Evolutionary conservation across 257 asterid species (phyloP).

Genomic region (Echium plantagineum): DNA sequence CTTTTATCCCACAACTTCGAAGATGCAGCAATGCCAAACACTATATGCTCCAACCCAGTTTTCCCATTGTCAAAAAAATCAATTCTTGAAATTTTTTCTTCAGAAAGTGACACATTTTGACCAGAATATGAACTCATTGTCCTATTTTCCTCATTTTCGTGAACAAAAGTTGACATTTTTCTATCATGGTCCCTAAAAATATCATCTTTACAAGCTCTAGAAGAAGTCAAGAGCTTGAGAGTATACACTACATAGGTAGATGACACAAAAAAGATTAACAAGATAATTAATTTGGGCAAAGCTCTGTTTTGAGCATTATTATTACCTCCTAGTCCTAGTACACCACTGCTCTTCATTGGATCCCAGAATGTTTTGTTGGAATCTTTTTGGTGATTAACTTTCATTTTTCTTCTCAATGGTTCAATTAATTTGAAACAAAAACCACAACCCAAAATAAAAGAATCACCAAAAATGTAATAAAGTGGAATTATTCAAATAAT

Average conservation of each 20-base stretch:
- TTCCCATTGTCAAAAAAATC: background rate
- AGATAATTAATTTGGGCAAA: slow-evolving; percentile 52
- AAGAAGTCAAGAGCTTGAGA: slow-evolving; percentile 11
- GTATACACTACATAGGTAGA: slow-evolving; percentile 32
- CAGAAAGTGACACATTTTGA: background rate
- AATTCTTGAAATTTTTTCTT: too few species aligned
- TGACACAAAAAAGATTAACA: slow-evolving; percentile 39
- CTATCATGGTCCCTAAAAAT: background rate
- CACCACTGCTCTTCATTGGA: slow-evolving; percentile 31
- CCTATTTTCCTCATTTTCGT: background rate
- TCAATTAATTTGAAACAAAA: background rate
- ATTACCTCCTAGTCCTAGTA: slow-evolving; percentile 15
- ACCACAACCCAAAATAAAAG: background rate
- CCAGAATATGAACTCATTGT: background rate
- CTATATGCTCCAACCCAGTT: slow-evolving; percentile 51
- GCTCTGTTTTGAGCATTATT: slow-evolving; percentile 23
- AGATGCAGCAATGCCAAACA: slow-evolving; percentile 84
- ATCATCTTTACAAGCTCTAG: background rate
- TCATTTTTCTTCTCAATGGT: slow-evolving; percentile 25
- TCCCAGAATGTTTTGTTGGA: slow-evolving; percentile 61
- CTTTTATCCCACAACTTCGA: slow-evolving; percentile 60
- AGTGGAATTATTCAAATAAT: background rate
- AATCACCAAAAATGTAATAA: background rate
- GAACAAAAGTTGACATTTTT: background rate
- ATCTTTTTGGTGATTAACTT: slow-evolving; percentile 33